Evolutionary conservation across 163 green algal genomes (phyloP), one percentile per base, ranked within the genome.

Genomic region (Scenedesmus sp.): DNA sequence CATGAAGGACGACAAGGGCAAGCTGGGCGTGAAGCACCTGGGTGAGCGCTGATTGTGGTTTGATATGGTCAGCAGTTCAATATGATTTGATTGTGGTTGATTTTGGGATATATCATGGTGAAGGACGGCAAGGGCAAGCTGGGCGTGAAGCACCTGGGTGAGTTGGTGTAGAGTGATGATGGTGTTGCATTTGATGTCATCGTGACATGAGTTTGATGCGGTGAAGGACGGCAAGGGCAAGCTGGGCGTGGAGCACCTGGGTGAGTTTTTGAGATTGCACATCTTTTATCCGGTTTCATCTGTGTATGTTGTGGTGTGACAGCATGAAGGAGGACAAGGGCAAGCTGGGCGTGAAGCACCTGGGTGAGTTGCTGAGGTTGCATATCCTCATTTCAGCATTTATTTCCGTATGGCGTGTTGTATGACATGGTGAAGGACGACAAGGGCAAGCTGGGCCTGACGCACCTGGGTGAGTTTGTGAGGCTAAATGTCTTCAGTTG

Each of bases 291-390:
- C 34, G 62, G 20, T 10, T 3, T 73, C 10, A 23, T 73, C 10
- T 5, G 10, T 23, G 62, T 46, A 10, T 73, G 62, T 46, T 46
- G 34, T 46, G 34, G 34, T 46, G 34, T 46, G 34, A 99, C 95
- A 96, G 93, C 66, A 99, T 99, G 98, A 95, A 96, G 54, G 96
- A 98, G 92, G 94, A 97, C 55, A 98, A 96, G 94, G 95, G 94
- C 89, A 96, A 96, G 88, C 92, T 96, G 89, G 94, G 95, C 83
- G 92, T 97, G 2, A 89, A 91, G 76, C 96, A 96, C 52, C 67
- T 94, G 15, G 92, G 93, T 95, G 90, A 95, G 93, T 70, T 12
- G 62, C 12, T 84, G 76, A 2, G 76, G 9, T 84, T 56, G 2
- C 12, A 46, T 23, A 12, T 70, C 12, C 62, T 23, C 7, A 70